Evolutionary conservation across 768 basidiomycete species (phyloP), one percentile per base, ranked within the genome.

Genomic region (Calocybe cyanea): DNA sequence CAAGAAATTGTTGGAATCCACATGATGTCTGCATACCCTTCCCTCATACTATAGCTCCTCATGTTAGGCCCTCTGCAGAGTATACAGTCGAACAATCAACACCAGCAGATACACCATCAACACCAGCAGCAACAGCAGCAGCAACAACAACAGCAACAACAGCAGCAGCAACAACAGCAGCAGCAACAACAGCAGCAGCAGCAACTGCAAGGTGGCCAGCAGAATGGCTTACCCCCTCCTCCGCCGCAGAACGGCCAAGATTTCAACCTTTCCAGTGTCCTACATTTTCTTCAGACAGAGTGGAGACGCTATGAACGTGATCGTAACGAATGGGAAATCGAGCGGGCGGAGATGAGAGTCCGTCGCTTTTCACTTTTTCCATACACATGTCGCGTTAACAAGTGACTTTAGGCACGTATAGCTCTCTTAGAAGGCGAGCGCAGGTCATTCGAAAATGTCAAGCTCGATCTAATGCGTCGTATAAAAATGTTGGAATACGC

Each of bases 401-500:
- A 46, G 25, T 42, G 46, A 45, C 40, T 51, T 5, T 59, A 95
- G 92, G 95, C 95, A 43, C 84, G 96, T 42, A 98, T 99, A 56
- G 96, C 96, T 17, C 78, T 98, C 37, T 79, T 99, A 45, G 96
- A 99, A 64, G 96, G 96, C 44, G 94, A 98, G 64, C 84, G 93
- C 47, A 81, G 95, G 52, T 96, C 93, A 0, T 95, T 94, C 56
- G 96, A 99, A 67, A 98, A 97, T 64, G 83, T 95, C 51, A 92
- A 96, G 67, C 78, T 93, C 51, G 96, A 98, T 68, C 76, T 98
- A 25, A 85, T 94, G 79, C 83, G 94, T 50, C 83, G 96, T 48
- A 96, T 97, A 55, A 96, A 96, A 80, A 96, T 99, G 95, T 81
- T 99, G 41, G 96, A 99, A 68, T 97, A 92, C 66, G 96, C 95